Evolutionary conservation across 2,329 filamentous ascomycete species (phyloP).

Genomic region (Ascochyta viciae-villosae): DNA sequence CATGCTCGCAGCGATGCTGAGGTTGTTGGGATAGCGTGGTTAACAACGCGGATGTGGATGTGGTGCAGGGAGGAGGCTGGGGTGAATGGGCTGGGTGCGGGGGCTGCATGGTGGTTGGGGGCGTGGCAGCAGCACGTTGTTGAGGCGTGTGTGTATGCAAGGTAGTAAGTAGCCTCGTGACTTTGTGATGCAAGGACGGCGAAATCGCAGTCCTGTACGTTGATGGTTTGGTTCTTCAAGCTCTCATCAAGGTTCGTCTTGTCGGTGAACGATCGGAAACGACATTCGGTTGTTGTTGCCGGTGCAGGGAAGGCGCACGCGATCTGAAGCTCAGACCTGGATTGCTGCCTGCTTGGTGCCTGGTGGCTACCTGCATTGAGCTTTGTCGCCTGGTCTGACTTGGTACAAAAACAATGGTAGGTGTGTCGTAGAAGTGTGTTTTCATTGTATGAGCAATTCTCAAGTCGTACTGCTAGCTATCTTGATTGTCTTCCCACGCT

Average conservation of each 20-base stretch:
- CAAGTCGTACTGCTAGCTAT: neutral
- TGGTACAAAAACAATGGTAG: neutral
- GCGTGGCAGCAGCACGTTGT: constrained; percentile 5
- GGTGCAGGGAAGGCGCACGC: neutral
- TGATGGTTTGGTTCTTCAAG: neutral
- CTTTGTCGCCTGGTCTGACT: neutral
- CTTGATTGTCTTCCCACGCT: neutral
- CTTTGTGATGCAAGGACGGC: neutral
- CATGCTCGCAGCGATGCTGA: constrained; percentile 1
- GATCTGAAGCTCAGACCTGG: neutral
- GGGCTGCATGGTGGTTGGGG: neutral
- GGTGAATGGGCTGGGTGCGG: neutral
- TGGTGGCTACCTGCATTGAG: neutral
- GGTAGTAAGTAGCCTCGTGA: neutral
- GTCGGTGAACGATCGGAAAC: neutral
- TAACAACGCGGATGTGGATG: neutral
- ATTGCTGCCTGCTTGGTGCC: constrained; percentile 6
- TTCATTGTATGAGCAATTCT: neutral
- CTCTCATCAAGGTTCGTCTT: neutral
- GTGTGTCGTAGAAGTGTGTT: neutral
- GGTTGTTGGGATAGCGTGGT: neutral
- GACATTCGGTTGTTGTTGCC: neutral
- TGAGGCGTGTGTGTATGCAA: constrained; percentile 9
- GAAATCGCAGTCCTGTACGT: too few relatives aligned
- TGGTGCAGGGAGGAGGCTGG: constrained; percentile 9